Evolutionary conservation across 139 green algal genomes (phyloP).

Genomic region (Chlamydomonas sphaeroides): DNA sequence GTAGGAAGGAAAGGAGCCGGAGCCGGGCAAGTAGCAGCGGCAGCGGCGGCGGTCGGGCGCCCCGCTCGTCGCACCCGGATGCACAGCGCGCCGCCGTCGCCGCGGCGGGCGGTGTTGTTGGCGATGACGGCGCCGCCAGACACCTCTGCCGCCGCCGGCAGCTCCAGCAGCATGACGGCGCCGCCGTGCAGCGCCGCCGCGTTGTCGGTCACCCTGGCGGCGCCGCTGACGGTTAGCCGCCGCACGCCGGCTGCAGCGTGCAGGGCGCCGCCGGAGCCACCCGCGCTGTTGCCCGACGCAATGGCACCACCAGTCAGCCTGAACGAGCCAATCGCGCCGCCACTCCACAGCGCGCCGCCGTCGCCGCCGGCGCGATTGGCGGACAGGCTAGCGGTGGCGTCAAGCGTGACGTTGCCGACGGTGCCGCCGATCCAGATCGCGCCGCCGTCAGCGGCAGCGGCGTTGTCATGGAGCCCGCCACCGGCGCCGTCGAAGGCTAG

Average conservation of each 20-base stretch:
- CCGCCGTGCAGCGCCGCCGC: background rate
- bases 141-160: background rate
- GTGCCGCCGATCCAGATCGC: background rate
- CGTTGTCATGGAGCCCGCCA: background rate
- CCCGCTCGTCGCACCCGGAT: background rate
- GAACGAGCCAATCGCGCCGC: background rate
- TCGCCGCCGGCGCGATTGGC: background rate
- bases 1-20: too few relatives aligned
- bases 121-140: background rate
- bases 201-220: background rate
- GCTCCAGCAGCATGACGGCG: background rate
- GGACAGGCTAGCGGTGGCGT: background rate
- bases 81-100: background rate
- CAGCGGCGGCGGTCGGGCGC: too few relatives aligned
- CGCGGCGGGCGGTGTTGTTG: background rate
- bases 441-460: too few relatives aligned
- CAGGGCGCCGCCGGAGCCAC: background rate
- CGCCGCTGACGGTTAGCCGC: background rate
- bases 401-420: background rate
- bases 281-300: background rate
- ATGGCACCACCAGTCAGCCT: background rate
- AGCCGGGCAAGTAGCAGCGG: too few relatives aligned
- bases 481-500: background rate
- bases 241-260: background rate
- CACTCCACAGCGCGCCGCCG: background rate